Conservation (phyloP, 345 rosid genomes). For the Reutealis trisperma region DNA sequence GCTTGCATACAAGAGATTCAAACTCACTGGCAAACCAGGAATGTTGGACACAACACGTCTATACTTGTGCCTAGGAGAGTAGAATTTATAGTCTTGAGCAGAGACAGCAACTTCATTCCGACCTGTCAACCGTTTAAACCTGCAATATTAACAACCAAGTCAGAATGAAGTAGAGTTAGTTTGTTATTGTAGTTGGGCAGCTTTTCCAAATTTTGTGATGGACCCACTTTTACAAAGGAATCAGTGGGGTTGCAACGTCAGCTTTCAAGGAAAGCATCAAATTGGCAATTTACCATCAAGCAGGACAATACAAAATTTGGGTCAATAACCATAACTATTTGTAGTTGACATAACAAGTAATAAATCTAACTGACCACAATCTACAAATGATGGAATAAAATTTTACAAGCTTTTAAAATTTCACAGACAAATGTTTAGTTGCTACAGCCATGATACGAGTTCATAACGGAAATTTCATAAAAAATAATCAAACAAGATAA, state of each 20-base stretch:
- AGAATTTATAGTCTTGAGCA: constrained; percentile 77
- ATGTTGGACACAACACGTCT: constrained; percentile 60
- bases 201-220: background rate
- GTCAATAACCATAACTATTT: too few relatives aligned
- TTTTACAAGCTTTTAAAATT: too few relatives aligned
- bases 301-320: background rate
- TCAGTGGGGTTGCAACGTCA: too few relatives aligned
- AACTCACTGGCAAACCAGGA: constrained; percentile 66
- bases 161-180: background rate
- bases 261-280: background rate
- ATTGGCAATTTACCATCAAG: background rate
- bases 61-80: constrained; percentile 88
- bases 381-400: too few relatives aligned
- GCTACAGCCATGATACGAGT: too few relatives aligned
- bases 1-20: constrained; percentile 5
- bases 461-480: too few relatives aligned
- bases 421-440: too few relatives aligned
- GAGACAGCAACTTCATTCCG: constrained; percentile 76
- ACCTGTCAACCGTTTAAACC: constrained; percentile 88
- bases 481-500: too few relatives aligned
- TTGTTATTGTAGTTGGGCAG: background rate
- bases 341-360: too few relatives aligned
- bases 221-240: background rate
- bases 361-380: too few relatives aligned
- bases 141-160: constrained; percentile 33